A percentile compares a stretch with the other conserved stretches of the same genome.
Conservation (phyloP, 2,329 filamentous ascomycete species). For the Ophiostoma quercus region DNA sequence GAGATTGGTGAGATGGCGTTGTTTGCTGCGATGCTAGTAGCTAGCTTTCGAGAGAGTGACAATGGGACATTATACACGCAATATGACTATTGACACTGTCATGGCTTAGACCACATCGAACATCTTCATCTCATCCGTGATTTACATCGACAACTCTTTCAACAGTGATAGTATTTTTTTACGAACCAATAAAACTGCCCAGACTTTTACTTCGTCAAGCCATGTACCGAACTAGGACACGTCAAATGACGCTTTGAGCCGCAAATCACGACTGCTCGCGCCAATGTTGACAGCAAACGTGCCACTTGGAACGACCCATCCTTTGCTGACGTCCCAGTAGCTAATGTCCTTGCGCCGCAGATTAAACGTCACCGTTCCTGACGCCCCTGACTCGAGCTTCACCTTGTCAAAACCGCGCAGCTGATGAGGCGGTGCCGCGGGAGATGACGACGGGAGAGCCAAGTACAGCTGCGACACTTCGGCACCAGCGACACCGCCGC, state of each 20-base stretch:
- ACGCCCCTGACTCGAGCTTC: conserved; percentile 44
- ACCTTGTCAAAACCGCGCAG: conserved; percentile 61
- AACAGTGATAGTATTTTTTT: no score
- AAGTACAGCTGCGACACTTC: conserved; percentile 61
- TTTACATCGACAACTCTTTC: not conserved
- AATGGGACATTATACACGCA: not conserved
- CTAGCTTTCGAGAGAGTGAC: not conserved
- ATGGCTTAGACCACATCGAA: not conserved
- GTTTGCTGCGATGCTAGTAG: not conserved
- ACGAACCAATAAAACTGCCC: not conserved
- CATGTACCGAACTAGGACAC: not conserved
- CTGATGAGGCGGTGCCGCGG: conserved; percentile 43
- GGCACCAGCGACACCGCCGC: conserved; percentile 55
- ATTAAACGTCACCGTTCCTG: conserved; percentile 45
- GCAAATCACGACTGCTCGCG: conserved; percentile 44
- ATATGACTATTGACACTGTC: not conserved
- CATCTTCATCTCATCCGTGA: not conserved
- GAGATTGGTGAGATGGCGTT: not conserved
- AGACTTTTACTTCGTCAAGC: not conserved
- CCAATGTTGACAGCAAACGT: conserved; percentile 42
- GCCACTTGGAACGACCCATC: conserved; percentile 53
- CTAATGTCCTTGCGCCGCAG: conserved; percentile 58
- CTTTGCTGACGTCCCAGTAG: conserved; percentile 57
- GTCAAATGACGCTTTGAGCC: conserved; percentile 33
- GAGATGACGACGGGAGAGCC: conserved; percentile 36